Percentiles rank a stretch among this genome's conserved stretches.
phyloP scores from a whole-genome alignment of 192 early-diverging fungal species.

The Phycomyces nitens region DNA sequence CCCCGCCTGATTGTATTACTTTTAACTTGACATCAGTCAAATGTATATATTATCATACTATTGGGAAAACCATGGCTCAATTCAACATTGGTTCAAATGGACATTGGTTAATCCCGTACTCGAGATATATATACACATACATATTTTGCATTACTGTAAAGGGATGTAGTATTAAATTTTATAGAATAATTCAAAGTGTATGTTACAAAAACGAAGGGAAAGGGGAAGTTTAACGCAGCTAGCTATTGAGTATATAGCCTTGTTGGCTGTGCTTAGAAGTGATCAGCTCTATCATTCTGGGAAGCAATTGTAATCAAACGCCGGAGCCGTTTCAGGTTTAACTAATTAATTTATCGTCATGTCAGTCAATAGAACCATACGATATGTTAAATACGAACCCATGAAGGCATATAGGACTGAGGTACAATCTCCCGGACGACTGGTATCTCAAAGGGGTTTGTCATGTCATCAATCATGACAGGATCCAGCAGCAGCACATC shows the following conservation, averaged over 20 bases:
- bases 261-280: not conserved
- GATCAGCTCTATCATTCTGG: not conserved
- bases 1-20: not conserved
- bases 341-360: not conserved
- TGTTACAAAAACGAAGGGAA: conserved; percentile 1
- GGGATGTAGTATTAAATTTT: conserved; percentile 1
- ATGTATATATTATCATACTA: too few species aligned
- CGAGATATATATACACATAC: not conserved
- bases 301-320: conserved; percentile 12
- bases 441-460: conserved; percentile 55
- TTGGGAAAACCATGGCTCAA: too few species aligned
- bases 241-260: not conserved
- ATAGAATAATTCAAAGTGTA: not conserved
- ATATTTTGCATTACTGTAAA: not conserved
- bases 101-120: not conserved
- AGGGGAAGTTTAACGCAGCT: not conserved
- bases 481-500: conserved; percentile 89
- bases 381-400: not conserved
- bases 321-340: conserved; percentile 19
- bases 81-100: too few species aligned
- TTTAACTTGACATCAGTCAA: too few species aligned
- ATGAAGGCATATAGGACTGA: conserved; percentile 16
- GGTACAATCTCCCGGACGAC: conserved; percentile 11
- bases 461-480: conserved; percentile 56
- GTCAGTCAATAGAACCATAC: not conserved